Evolutionary conservation across 768 basidiomycete species (phyloP), one percentile per base, ranked within the genome.

Genomic region (Cytidiella melzeri): DNA sequence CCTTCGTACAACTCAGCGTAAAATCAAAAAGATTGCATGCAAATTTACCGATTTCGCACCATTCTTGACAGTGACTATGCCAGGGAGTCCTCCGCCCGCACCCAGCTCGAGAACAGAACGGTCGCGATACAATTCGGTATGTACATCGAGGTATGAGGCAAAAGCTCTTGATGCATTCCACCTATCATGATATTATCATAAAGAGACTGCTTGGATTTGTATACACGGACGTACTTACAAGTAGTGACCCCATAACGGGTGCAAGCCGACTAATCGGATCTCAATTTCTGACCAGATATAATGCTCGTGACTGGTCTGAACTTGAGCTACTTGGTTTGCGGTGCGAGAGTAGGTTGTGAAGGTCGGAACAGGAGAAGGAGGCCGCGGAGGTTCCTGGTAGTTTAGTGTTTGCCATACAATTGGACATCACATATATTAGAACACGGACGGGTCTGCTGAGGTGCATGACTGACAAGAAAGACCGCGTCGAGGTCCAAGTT

Each of bases 41-140:
- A 2, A 3, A 59, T 71, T n/a, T 18, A 89, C 92, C 61, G 77
- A 78, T 36, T 64, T 59, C 0, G 92, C 92, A 0, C 84, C 86
- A 50, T 81, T 83, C 36, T 83, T 76, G 0, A 75, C 79, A 0
- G 84, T 71, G 2, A 94, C 77, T 5, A 99, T 72, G 3, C 87
- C 81, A 0, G 96, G 96, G 5, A 98, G 70, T 2, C 84, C 95
- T 1, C 91, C 94, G 0, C 93, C 96, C 0, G 96, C 96, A 0
- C 96, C 96, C 0, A 98, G 78, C 64, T 99, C 96, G 1, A 97
- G 71, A 0, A 97, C 81, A 21, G 58, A 64, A 6, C 66, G 70
- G 5, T 67, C 66, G 0, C 56, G 57, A 40, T 79, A 82, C 0
- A 84, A 55, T 1, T 72, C 63, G 0, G 60, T 58, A 47, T 83